A percentile compares a stretch with the other conserved stretches of the same genome.
phyloP scores from a whole-genome alignment of 169 alveolate species.

The Theileria orientalis region DNA sequence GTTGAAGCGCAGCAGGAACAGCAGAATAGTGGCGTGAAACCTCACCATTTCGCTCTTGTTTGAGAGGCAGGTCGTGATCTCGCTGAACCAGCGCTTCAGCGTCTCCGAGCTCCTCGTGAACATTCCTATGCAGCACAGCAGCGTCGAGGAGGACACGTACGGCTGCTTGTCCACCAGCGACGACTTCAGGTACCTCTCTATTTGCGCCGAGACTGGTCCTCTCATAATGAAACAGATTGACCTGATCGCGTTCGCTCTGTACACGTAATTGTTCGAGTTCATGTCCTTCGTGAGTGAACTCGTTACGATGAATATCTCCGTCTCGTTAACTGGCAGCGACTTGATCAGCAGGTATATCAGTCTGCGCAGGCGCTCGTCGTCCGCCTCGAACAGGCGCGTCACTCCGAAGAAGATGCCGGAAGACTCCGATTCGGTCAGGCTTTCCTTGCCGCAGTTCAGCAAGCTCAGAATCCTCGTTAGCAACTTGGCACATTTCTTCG shows the following conservation, averaged over 20 bases:
- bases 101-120: constrained; percentile 85
- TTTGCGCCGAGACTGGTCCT: constrained; percentile 88
- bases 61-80: constrained; percentile 83
- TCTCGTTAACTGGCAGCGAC: constrained; percentile 86
- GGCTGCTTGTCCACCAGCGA: constrained; percentile 91
- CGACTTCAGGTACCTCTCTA: constrained; percentile 91
- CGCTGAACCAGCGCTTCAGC: constrained; percentile 86
- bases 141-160: constrained; percentile 91
- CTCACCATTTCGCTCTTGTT: constrained; percentile 89
- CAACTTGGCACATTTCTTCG: constrained; percentile 80
- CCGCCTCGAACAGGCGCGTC: constrained; percentile 91
- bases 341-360: constrained; percentile 89
- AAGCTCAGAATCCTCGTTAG: constrained; percentile 80
- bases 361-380: constrained; percentile 86
- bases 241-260: constrained; percentile 94
- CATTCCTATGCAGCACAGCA: constrained; percentile 89
- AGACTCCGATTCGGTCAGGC: constrained; percentile 86
- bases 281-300: constrained; percentile 93
- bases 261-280: constrained; percentile 89
- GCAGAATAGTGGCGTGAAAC: constrained; percentile 91
- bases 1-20: constrained; percentile 86
- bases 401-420: constrained; percentile 91
- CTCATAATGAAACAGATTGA: constrained; percentile 92
- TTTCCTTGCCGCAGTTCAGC: constrained; percentile 82
- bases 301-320: constrained; percentile 92